Evolutionary conservation across 1,284 basidiomycete genomes (phyloP).

Genomic region (Gymnopus androsaceus): DNA sequence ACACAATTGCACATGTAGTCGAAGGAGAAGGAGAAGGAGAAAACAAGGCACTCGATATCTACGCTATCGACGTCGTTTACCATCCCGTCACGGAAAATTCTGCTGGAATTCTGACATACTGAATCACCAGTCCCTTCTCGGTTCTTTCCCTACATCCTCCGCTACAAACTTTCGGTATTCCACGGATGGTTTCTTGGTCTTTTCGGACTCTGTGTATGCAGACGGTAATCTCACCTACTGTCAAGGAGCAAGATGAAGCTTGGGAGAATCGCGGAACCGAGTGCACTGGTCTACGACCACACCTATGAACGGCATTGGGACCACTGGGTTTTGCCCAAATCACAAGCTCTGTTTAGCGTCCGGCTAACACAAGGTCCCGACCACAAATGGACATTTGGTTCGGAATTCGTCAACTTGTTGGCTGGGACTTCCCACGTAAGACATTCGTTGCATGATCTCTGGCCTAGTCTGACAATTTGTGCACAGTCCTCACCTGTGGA

Average conservation of each 20-base stretch:
- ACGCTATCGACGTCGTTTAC: constrained; percentile 37
- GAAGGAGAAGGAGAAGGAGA: constrained; percentile 53
- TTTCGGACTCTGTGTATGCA: constrained; percentile 76
- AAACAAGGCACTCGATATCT: constrained; percentile 49
- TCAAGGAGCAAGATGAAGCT: constrained; percentile 65
- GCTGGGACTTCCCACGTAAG: constrained; percentile 68
- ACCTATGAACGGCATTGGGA: constrained; percentile 86
- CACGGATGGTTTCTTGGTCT: constrained; percentile 56
- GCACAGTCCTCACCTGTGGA: constrained; percentile 73
- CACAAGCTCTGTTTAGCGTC: constrained; percentile 68
- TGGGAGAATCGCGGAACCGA: constrained; percentile 74
- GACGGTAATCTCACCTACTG: constrained; percentile 71
- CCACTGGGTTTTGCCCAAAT: constrained; percentile 78
- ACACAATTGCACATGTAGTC: constrained; percentile 69
- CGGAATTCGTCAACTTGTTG: constrained; percentile 60
- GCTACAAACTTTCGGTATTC: constrained; percentile 73
- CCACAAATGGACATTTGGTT: constrained; percentile 54
- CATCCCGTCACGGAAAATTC: constrained; percentile 27
- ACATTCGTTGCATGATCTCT: constrained; percentile 17
- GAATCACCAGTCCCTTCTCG: constrained; percentile 36
- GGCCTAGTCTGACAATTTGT: constrained; percentile 5
- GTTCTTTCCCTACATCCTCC: constrained; percentile 65
- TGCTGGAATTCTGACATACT: neutral
- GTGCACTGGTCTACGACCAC: constrained; percentile 78
- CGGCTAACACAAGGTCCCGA: constrained; percentile 49